Conservation (phyloP, 164 flowering plant genomes). For the Cinnamomum chago region DNA sequence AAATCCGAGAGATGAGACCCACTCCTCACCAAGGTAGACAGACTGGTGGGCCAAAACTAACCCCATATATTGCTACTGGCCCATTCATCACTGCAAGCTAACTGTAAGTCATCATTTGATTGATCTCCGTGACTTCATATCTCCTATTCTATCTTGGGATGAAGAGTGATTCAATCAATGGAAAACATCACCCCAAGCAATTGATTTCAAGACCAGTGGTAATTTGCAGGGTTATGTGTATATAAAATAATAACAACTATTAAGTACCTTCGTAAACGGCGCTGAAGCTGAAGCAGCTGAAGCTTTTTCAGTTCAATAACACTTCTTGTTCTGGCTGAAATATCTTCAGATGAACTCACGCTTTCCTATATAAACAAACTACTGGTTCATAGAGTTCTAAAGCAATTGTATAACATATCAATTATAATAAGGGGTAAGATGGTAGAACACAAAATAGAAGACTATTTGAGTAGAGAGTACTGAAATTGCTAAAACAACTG, state of each 20-base stretch:
- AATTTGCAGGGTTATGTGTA: neutral
- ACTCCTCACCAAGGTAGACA: too few species aligned
- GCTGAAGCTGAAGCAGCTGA: slow-evolving; percentile 82
- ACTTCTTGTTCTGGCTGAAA: slow-evolving; percentile 89
- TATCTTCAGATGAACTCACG: slow-evolving; percentile 88
- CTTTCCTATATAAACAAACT: slow-evolving; percentile 47
- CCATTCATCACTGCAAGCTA: neutral
- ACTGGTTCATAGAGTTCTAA: too few species aligned
- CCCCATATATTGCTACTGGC: too few species aligned
- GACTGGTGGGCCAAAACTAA: too few species aligned
- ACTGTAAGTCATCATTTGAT: neutral
- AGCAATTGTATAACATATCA: neutral
- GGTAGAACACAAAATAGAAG: neutral
- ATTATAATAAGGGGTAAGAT: neutral
- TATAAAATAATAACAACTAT: neutral
- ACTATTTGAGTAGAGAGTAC: too few species aligned
- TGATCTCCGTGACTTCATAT: too few species aligned
- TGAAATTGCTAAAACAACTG: too few species aligned
- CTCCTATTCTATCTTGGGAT: too few species aligned
- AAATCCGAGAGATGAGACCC: too few species aligned
- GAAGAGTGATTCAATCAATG: too few species aligned
- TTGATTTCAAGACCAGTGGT: neutral
- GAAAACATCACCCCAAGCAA: neutral
- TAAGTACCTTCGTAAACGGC: slow-evolving; percentile 69
- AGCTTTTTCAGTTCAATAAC: slow-evolving; percentile 96